A percentile compares a stretch with the other conserved stretches of the same genome.
Evolutionary conservation across 768 basidiomycete species (phyloP).

Genomic region (Termitomyces sp.): DNA sequence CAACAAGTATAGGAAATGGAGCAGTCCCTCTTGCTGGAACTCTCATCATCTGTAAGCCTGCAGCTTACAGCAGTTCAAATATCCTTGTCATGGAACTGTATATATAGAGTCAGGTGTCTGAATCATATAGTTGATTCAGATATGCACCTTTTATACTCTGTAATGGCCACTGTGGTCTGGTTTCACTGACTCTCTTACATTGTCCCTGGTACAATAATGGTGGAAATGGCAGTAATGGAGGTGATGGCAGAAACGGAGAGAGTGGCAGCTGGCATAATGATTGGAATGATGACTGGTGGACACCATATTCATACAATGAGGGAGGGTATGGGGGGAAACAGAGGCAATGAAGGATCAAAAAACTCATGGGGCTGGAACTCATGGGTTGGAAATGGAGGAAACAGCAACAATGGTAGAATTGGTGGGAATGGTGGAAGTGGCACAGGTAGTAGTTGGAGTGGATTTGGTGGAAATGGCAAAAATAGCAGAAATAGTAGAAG

Average conservation of each 20-base stretch:
- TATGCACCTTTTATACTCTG: too few relatives aligned
- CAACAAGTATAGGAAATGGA: neutral
- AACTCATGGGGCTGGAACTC: too few relatives aligned
- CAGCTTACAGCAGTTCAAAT: too few relatives aligned
- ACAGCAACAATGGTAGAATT: neutral
- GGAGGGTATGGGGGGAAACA: neutral
- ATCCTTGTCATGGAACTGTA: too few relatives aligned
- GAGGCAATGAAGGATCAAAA: too few relatives aligned
- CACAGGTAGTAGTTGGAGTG: neutral
- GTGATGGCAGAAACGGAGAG: neutral
- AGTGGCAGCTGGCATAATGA: neutral
- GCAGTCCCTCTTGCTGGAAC: neutral
- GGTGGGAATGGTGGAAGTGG: neutral
- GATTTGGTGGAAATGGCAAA: neutral
- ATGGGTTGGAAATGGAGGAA: neutral
- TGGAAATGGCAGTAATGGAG: neutral
- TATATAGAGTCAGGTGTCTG: too few relatives aligned
- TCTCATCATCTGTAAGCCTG: too few relatives aligned
- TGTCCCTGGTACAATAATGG: neutral
- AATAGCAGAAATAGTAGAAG: too few relatives aligned
- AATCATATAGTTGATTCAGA: too few relatives aligned
- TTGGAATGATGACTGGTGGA: neutral
- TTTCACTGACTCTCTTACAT: too few relatives aligned
- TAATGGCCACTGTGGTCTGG: too few relatives aligned
- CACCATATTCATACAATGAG: neutral